Evolutionary conservation across 1,139 yeast genomes (phyloP), one percentile per base, ranked within the genome.

Genomic region (Zygosaccharomyces sapae): DNA sequence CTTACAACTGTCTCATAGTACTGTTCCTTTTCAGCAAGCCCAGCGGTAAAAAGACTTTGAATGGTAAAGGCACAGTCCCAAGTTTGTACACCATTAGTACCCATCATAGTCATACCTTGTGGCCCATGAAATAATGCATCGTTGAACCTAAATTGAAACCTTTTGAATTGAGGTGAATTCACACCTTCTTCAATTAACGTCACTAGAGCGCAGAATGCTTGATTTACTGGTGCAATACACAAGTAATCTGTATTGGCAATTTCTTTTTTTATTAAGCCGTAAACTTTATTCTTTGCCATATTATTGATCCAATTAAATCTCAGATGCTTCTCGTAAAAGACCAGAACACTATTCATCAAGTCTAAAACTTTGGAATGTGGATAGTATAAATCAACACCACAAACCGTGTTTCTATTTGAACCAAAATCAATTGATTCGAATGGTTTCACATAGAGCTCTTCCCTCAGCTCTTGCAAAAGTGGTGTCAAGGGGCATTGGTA

Each of bases 11-110:
- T 72, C 3, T 79, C 79, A 46, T 77, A 79, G 63, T 79, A 88
- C 62, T 82, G 80, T 0, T 86, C 83, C 36, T 74, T 61, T 34
- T 82, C 84, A 2, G 86, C 92, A 29, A 92, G 67, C 0, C 96
- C 96, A 0, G 96, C 86, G 62, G 79, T 72, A 50, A 87, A 82
- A 53, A 81, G 77, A 60, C 88, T 88, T 62, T 94, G 98, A 27
- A 92, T 73, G 57, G 86, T 84, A 68, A 94, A 92, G 0, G 97
- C 90, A 18, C 83, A 83, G 66, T 94, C 99, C 98, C 99, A 94
- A 1, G 86, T 90, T 66, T 94, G 99, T 0, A 88, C 89, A 25
- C 99, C 99, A 66, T 94, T 94, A 0, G 99, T 94, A 7, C 99
- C 99, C 86, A 86, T 87, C 48, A 87, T 85, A 3, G 92, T 80